Percentiles rank a stretch among this genome's conserved stretches.
Conservation (phyloP, 2,329 filamentous ascomycete species). For the Pestalotiopsis sp. region DNA sequence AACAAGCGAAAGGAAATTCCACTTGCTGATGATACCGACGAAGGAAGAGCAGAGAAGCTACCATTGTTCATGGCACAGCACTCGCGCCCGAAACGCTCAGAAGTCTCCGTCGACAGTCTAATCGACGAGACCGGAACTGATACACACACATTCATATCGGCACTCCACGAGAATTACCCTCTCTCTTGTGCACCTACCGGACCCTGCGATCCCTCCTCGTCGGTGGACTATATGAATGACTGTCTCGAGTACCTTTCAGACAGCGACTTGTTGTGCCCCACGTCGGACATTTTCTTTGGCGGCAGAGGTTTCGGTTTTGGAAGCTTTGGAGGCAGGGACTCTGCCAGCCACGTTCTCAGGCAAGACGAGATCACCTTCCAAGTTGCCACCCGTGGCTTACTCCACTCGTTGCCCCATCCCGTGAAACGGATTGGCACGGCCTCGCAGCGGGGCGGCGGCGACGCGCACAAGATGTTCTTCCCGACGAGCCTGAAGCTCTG, state of each 20-base stretch:
- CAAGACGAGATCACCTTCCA: slow-evolving; percentile 96
- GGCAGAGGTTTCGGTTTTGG: slow-evolving; percentile 51
- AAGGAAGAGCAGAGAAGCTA: slow-evolving; percentile 51
- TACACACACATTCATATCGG: slow-evolving; percentile 83
- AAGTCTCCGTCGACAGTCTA: slow-evolving; percentile 72
- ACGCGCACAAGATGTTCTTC: slow-evolving; percentile 89
- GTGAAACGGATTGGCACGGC: slow-evolving; percentile 68
- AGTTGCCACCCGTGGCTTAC: slow-evolving; percentile 79
- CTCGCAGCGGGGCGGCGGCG: slow-evolving; percentile 46
- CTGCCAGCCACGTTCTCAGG: slow-evolving; percentile 71
- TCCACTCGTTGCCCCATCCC: slow-evolving; percentile 82
- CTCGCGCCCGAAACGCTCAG: slow-evolving; percentile 60
- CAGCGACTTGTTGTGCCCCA: slow-evolving; percentile 79
- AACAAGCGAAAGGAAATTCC: slow-evolving; percentile 76
- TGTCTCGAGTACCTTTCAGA: slow-evolving; percentile 87
- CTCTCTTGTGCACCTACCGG: slow-evolving; percentile 71
- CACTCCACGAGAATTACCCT: slow-evolving; percentile 90
- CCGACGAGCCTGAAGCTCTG: slow-evolving; percentile 82
- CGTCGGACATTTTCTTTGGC: slow-evolving; percentile 68
- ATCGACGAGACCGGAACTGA: slow-evolving; percentile 94
- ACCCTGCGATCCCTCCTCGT: slow-evolving; percentile 52
- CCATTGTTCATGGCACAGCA: slow-evolving; percentile 59
- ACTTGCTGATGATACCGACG: slow-evolving; percentile 32
- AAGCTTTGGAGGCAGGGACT: slow-evolving; percentile 52
- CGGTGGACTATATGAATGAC: slow-evolving; percentile 77